Percentiles rank a stretch among this genome's conserved stretches.
These are phyloP conservation scores for Debaryomyces maramus DNA, from an alignment of 805 yeast genomes.

Conservation along the genomic window DNA sequence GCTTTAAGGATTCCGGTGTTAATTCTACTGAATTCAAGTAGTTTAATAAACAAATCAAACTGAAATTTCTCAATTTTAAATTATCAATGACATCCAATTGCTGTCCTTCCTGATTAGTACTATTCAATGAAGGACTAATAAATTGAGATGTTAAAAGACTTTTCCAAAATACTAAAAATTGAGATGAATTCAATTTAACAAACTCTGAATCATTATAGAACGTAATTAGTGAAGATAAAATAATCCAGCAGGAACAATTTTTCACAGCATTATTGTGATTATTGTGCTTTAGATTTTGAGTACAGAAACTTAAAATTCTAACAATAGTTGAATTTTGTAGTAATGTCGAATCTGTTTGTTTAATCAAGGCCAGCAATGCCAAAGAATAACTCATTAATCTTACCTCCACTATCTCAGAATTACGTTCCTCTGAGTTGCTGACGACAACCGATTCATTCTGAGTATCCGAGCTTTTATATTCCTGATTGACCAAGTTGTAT, in stretches of 20 bases:
- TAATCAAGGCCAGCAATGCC: conserved; percentile 35
- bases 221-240: conserved; percentile 40
- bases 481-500: conserved; percentile 31
- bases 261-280: conserved; percentile 21
- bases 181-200: conserved; percentile 44
- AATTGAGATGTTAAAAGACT: conserved; percentile 44
- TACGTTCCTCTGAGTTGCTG: conserved; percentile 17
- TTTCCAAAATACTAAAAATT: conserved; percentile 46
- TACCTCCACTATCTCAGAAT: conserved; percentile 17
- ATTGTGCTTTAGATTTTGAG: conserved; percentile 44
- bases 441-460: conserved; percentile 8
- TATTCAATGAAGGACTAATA: conserved; percentile 22
- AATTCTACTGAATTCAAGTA: conserved; percentile 37
- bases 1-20: conserved; percentile 42
- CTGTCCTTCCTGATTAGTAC: conserved; percentile 17
- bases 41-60: conserved; percentile 40
- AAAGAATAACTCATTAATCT: conserved; percentile 35
- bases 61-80: conserved; percentile 36
- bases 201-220: conserved; percentile 42
- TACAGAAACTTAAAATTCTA: conserved; percentile 44
- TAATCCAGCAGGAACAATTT: conserved; percentile 41
- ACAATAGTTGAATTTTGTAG: conserved; percentile 42
- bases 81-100: conserved; percentile 32
- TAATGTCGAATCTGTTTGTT: conserved; percentile 32
- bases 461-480: conserved; percentile 19